A percentile compares a stretch with the other conserved stretches of the same genome.
phyloP scores from a whole-genome alignment of 805 yeast genomes.

The Metschnikowia anglica region DNA sequence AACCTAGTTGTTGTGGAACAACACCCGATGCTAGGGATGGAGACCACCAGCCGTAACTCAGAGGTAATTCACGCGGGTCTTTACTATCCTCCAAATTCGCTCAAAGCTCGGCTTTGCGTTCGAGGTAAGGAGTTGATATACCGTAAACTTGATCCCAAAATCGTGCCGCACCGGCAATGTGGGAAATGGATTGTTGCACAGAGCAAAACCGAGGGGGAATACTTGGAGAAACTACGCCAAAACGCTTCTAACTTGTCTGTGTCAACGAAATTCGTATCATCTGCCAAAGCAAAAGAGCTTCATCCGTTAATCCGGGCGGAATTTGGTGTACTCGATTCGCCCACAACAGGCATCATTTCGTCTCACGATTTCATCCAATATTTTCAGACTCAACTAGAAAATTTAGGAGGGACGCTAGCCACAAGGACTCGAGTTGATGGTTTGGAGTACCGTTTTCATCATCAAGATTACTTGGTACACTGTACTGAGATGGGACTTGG shows the following conservation, averaged over 20 bases:
- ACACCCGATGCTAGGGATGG: constrained; percentile 64
- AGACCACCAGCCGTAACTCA: constrained; percentile 85
- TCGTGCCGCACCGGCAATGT: constrained; percentile 55
- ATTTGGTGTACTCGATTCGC: constrained; percentile 64
- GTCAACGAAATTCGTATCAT: constrained; percentile 56
- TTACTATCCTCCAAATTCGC: constrained; percentile 68
- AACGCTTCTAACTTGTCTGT: constrained; percentile 52
- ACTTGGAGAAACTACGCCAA: constrained; percentile 51
- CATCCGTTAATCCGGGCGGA: constrained; percentile 72
- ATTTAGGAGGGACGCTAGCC: constrained; percentile 62
- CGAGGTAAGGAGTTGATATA: constrained; percentile 73
- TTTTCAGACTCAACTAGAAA: constrained; percentile 53
- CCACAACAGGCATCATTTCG: constrained; percentile 80
- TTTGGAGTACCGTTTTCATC: constrained; percentile 26
- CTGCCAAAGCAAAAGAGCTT: constrained; percentile 40
- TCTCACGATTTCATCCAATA: constrained; percentile 75
- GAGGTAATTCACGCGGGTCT: constrained; percentile 93
- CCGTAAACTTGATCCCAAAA: constrained; percentile 31
- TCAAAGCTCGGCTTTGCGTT: constrained; percentile 70
- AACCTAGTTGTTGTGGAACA: constrained; percentile 69
- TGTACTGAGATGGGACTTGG: constrained; percentile 33
- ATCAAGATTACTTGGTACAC: constrained; percentile 25
- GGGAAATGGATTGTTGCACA: constrained; percentile 92
- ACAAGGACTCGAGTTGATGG: constrained; percentile 57
- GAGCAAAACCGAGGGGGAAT: constrained; percentile 57